These are phyloP conservation scores for Ochetophila trinervis DNA, from an alignment of 306 rosid genomes.

Conservation along the genomic window DNA sequence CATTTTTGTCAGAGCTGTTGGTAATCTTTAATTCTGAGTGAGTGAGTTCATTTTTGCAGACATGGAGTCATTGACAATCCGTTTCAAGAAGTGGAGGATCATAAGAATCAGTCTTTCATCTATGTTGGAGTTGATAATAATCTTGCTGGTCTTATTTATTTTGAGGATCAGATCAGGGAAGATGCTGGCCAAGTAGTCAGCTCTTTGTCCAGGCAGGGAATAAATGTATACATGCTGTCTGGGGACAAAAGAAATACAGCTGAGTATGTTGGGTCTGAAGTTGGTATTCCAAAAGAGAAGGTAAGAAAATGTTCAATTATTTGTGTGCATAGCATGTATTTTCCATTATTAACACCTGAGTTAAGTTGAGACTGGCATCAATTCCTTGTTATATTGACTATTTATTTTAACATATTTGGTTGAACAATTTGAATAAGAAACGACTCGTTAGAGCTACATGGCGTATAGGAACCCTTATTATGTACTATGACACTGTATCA, in stretches of 20 bases:
- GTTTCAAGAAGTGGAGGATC: slow-evolving; percentile 51
- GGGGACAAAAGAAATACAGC: slow-evolving; percentile 88
- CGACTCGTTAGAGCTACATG: too few relatives aligned
- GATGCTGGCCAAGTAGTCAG: slow-evolving; percentile 70
- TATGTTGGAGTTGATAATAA: slow-evolving; percentile 74
- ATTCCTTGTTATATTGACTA: too few relatives aligned
- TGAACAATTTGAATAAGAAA: too few relatives aligned
- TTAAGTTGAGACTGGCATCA: background rate
- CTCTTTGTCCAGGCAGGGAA: slow-evolving; percentile 63
- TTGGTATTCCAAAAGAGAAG: slow-evolving; percentile 80
- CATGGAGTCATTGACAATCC: slow-evolving; percentile 51
- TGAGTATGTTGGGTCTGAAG: slow-evolving; percentile 82
- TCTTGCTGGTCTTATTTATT: slow-evolving; percentile 72
- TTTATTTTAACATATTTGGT: too few relatives aligned
- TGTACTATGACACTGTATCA: too few relatives aligned
- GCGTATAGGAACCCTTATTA: too few relatives aligned
- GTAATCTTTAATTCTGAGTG: background rate
- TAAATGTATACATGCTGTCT: slow-evolving; percentile 75
- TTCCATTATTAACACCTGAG: slow-evolving; percentile 1
- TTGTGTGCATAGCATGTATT: slow-evolving; percentile 4
- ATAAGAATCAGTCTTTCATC: slow-evolving; percentile 62
- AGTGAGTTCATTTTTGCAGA: slow-evolving; percentile 42
- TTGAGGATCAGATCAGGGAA: slow-evolving; percentile 87
- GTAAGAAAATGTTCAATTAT: slow-evolving; percentile 31
- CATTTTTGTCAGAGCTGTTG: too few relatives aligned